A percentile compares a stretch with the other conserved stretches of the same genome.
These are phyloP conservation scores for Auriscalpium orientale DNA, from an alignment of 768 basidiomycete genomes.

Conservation along the genomic window DNA sequence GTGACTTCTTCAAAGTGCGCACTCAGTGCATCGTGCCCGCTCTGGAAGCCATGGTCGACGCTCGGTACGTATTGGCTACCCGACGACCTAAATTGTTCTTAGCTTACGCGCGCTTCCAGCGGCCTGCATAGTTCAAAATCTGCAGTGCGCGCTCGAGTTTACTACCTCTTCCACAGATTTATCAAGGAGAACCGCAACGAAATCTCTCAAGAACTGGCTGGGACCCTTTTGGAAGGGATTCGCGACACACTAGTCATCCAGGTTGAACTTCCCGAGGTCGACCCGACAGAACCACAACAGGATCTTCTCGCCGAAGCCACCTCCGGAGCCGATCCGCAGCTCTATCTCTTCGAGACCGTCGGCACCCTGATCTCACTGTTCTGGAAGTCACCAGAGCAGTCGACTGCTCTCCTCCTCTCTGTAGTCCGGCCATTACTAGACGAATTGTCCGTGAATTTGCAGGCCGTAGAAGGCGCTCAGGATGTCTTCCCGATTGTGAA, in stretches of 20 bases:
- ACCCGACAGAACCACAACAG: conserved; percentile 61
- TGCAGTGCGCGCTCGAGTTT: conserved; percentile 67
- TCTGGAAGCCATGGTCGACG: conserved; percentile 81
- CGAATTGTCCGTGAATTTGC: conserved; percentile 53
- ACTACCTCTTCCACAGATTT: conserved; percentile 90
- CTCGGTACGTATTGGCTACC: conserved; percentile 44
- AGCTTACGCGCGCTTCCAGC: conserved; percentile 31
- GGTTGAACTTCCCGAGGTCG: conserved; percentile 69
- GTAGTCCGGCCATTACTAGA: conserved; percentile 78
- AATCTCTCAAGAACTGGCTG: conserved; percentile 64
- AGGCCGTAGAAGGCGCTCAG: conserved; percentile 45
- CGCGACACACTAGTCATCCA: conserved; percentile 74
- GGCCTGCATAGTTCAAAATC: conserved; percentile 78
- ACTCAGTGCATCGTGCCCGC: conserved; percentile 83
- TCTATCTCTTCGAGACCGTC: conserved; percentile 90
- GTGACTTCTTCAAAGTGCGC: conserved; percentile 93
- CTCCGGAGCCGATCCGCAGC: conserved; percentile 74
- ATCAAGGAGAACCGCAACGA: conserved; percentile 77
- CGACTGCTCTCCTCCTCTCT: conserved; percentile 61
- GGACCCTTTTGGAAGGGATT: conserved; percentile 62
- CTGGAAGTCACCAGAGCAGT: conserved; percentile 56
- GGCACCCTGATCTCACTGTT: conserved; percentile 81
- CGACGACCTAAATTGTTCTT: not conserved
- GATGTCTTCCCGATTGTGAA: conserved; percentile 77
- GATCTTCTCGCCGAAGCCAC: conserved; percentile 69